phyloP scores from a whole-genome alignment of 1,284 basidiomycete genomes.

The Ganoderma leucocontextum region DNA sequence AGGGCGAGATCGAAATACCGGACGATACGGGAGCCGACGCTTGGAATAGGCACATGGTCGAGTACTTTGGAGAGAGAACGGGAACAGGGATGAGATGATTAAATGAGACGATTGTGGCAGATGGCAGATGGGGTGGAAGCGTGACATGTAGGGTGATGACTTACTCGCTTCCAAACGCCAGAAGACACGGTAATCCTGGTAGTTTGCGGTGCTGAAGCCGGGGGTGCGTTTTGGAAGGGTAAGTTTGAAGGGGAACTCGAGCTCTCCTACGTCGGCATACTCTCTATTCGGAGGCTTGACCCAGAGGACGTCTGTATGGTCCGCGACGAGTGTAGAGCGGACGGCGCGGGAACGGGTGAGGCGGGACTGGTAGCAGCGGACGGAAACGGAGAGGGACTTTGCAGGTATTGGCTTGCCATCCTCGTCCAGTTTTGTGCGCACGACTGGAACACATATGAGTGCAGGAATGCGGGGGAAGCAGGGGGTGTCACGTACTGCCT shows the following conservation, averaged over 20 bases:
- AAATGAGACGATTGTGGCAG: conserved; percentile 23
- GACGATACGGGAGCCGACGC: conserved; percentile 70
- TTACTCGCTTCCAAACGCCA: conserved; percentile 85
- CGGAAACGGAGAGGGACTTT: conserved; percentile 68
- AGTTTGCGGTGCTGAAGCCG: conserved; percentile 76
- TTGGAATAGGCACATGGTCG: conserved; percentile 67
- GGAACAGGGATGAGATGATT: conserved; percentile 31
- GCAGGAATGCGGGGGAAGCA: conserved; percentile 21
- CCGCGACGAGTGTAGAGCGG: conserved; percentile 71
- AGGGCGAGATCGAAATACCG: conserved; percentile 75
- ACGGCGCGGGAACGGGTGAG: conserved; percentile 61
- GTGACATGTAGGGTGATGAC: conserved; percentile 40
- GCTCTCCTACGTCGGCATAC: conserved; percentile 65
- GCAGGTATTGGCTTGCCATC: conserved; percentile 72
- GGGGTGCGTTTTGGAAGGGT: conserved; percentile 66
- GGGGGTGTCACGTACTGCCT: conserved; percentile 60
- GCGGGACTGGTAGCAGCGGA: conserved; percentile 83
- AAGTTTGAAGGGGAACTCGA: conserved; percentile 76
- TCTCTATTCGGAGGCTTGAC: conserved; percentile 63
- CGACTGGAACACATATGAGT: conserved; percentile 50
- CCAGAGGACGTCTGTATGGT: conserved; percentile 73
- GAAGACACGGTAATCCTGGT: conserved; percentile 79
- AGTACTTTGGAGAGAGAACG: conserved; percentile 55
- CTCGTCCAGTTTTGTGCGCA: conserved; percentile 74
- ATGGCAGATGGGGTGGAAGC: conserved; percentile 33